phyloP scores from a whole-genome alignment of 306 rosid genomes.

The Prunus salicina region DNA sequence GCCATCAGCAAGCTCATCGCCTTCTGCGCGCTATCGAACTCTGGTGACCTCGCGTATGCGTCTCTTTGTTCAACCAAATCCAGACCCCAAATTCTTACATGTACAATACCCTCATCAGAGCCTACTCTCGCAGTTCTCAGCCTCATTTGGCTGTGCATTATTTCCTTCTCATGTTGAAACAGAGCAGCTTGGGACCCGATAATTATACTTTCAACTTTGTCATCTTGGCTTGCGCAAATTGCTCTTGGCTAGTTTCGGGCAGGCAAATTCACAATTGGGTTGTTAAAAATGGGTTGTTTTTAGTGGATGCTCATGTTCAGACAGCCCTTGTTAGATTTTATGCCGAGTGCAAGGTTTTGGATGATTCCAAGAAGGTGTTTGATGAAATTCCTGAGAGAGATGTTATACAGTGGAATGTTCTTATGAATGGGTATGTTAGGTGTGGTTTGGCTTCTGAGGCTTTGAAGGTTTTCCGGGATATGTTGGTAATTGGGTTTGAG shows the following conservation, averaged over 20 bases:
- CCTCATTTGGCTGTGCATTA: conserved; percentile 33
- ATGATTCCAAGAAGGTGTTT: conserved; percentile 35
- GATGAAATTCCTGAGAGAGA: conserved; percentile 39
- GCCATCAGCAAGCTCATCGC: conserved; percentile 41
- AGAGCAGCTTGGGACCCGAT: conserved; percentile 17
- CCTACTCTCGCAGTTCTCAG: conserved; percentile 22
- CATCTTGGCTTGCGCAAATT: conserved; percentile 34
- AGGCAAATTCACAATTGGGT: conserved; percentile 29
- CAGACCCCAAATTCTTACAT: conserved; percentile 29
- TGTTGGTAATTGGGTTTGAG: conserved; percentile 24
- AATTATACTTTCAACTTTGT: conserved; percentile 33
- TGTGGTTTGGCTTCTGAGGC: conserved; percentile 30
- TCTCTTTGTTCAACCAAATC: conserved; percentile 28
- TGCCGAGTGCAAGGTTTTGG: conserved; percentile 20
- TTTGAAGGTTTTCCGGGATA: conserved; percentile 25
- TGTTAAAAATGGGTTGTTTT: conserved; percentile 36
- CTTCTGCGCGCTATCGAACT: conserved; percentile 33
- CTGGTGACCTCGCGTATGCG: conserved; percentile 31
- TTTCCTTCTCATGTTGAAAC: conserved; percentile 23
- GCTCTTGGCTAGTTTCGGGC: conserved; percentile 20
- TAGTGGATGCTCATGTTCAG: conserved; percentile 30
- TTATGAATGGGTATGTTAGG: conserved; percentile 35
- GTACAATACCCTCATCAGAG: conserved; percentile 36
- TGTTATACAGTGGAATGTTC: conserved; percentile 39
- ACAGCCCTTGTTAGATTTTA: conserved; percentile 30